Evolutionary conservation across 345 rosid genomes (phyloP).

Genomic region (Hibiscus trionum): DNA sequence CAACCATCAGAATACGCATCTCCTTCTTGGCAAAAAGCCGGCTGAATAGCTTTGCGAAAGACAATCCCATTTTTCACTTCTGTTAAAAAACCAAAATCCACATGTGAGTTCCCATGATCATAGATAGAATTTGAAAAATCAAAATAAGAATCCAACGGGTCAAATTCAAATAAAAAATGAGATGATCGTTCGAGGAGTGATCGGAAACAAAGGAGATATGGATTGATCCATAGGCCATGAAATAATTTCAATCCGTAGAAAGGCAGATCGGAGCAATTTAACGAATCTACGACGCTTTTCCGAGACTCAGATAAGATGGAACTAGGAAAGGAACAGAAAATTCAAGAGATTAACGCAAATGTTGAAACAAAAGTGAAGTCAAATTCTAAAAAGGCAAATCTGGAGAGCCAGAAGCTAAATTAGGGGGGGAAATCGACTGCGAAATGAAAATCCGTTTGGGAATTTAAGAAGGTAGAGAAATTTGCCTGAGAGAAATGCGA

Average conservation of each 20-base stretch:
- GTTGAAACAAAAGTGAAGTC: background rate
- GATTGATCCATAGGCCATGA: background rate
- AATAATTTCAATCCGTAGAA: background rate
- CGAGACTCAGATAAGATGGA: constrained; percentile 2
- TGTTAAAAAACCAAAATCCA: constrained; percentile 2
- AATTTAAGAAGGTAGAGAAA: background rate
- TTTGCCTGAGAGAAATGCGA: constrained; percentile 8
- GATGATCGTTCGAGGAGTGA: constrained; percentile 3
- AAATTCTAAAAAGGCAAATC: background rate
- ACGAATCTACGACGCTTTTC: background rate
- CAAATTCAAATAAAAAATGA: background rate
- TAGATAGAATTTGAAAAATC: background rate
- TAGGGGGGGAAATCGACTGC: background rate
- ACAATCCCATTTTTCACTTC: constrained; percentile 49
- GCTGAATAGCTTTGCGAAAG: constrained; percentile 63
- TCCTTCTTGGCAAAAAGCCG: constrained; percentile 66
- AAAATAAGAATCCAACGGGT: background rate
- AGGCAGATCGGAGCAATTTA: background rate
- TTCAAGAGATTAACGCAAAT: background rate
- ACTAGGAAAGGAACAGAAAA: background rate
- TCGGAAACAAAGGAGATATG: background rate
- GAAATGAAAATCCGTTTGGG: background rate
- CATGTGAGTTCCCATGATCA: background rate
- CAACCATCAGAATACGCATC: constrained; percentile 80
- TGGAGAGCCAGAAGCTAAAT: background rate